phyloP scores from a whole-genome alignment of 352 stramenopile genomes.

The Phytopythium boreale region DNA sequence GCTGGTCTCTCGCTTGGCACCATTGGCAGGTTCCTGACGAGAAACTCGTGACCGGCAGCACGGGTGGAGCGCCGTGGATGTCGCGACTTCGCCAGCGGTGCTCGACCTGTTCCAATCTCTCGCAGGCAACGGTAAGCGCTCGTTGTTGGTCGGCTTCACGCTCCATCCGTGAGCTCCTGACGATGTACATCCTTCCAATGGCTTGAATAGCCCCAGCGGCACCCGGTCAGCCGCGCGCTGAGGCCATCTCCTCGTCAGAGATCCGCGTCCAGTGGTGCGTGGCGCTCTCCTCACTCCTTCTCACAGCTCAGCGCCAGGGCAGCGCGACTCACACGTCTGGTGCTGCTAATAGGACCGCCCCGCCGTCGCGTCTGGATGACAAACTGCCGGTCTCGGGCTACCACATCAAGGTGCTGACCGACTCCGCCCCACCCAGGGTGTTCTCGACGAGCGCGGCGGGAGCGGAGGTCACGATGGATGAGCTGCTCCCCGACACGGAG shows the following conservation, averaged over 20 bases:
- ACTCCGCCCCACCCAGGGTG: constrained; percentile 7
- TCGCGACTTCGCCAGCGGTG: constrained; percentile 44
- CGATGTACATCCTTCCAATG: not conserved
- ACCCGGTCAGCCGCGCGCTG: constrained; percentile 6
- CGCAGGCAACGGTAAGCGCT: constrained; percentile 30
- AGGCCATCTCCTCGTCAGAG: not conserved
- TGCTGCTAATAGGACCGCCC: constrained; percentile 20
- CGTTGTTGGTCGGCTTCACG: not conserved
- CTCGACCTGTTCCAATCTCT: constrained; percentile 40
- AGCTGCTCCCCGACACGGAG: constrained; percentile 31
- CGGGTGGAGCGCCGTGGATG: constrained; percentile 54
- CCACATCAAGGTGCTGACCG: constrained; percentile 38
- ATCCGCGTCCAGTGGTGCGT: not conserved
- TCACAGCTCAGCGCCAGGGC: not conserved
- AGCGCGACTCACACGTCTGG: not conserved
- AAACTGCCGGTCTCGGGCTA: constrained; percentile 61
- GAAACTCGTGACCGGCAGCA: constrained; percentile 25
- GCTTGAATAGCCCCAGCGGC: constrained; percentile 29
- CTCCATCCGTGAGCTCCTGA: too few relatives aligned
- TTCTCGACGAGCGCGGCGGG: constrained; percentile 29
- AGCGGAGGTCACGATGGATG: constrained; percentile 23
- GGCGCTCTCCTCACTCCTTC: not conserved
- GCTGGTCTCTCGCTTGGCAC: too few relatives aligned
- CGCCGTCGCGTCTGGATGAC: constrained; percentile 33
- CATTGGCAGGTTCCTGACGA: not conserved